Conservation (phyloP, 139 green algal genomes). For the Astrephomene gubernaculifera region DNA sequence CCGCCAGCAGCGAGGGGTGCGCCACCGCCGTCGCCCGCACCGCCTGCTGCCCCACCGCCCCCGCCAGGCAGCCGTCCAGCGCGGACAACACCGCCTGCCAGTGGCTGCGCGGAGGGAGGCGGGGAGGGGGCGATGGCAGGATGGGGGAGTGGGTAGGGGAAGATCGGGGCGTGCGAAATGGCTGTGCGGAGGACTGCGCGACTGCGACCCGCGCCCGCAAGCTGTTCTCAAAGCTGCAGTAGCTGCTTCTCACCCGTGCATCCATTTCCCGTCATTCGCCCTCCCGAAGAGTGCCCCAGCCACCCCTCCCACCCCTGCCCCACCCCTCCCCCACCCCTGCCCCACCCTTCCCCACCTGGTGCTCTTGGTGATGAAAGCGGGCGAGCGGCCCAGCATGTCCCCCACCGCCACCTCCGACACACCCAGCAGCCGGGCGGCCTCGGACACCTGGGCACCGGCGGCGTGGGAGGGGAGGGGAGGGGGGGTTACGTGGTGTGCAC, state of each 20-base stretch:
- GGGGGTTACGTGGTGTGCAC: neutral
- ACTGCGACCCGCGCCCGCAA: too few species aligned
- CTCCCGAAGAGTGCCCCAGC: too few species aligned
- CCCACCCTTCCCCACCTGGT: neutral
- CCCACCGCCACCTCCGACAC: conserved; percentile 18
- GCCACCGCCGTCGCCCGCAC: neutral
- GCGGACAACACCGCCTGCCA: conserved; percentile 52
- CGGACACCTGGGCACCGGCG: neutral
- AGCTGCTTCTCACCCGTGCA: too few species aligned
- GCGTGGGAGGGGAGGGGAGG: neutral
- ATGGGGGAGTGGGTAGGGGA: too few species aligned
- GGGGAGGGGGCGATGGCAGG: neutral
- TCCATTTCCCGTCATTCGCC: too few species aligned
- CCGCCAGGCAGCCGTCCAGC: conserved; percentile 3
- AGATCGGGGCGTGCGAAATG: too few species aligned
- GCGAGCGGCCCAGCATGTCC: conserved; percentile 31
- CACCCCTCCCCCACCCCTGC: neutral
- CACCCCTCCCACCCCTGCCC: neutral
- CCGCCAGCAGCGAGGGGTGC: conserved; percentile 16
- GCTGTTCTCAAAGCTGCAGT: too few species aligned
- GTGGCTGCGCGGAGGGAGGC: conserved; percentile 2
- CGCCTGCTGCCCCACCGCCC: conserved; percentile 1
- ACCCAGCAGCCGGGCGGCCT: conserved; percentile 25
- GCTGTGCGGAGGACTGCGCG: too few species aligned
- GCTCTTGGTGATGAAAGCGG: conserved; percentile 22